These are phyloP conservation scores for Lentinula boryana DNA, from an alignment of 768 basidiomycete species.

Conservation along the genomic window DNA sequence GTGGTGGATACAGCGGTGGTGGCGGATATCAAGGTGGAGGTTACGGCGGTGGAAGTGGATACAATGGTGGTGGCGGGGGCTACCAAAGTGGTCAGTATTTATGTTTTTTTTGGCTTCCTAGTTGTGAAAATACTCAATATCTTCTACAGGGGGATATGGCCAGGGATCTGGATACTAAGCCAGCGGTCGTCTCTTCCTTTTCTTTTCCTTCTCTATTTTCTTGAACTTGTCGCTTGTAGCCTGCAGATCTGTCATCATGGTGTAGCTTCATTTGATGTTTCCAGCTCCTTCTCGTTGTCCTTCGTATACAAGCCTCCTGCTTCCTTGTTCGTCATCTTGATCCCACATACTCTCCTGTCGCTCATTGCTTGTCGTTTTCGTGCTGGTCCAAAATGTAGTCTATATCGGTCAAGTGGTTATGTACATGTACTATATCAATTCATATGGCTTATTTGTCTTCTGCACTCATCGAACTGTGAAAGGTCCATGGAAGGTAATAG, in stretches of 20 bases:
- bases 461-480: too few relatives aligned
- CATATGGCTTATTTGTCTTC: not conserved
- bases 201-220: not conserved
- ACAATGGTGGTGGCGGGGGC: slow-evolving; percentile 17
- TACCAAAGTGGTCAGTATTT: slow-evolving; percentile 21
- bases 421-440: not conserved
- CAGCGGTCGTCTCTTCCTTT: slow-evolving; percentile 11
- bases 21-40: slow-evolving; percentile 17
- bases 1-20: not conserved
- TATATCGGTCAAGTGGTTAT: slow-evolving; percentile 1
- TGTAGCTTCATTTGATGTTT: slow-evolving; percentile 7
- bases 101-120: not conserved
- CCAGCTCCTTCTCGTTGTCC: not conserved
- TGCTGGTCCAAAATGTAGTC: slow-evolving; percentile 3
- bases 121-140: not conserved
- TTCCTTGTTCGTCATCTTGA: slow-evolving; percentile 3
- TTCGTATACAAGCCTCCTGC: slow-evolving; percentile 3
- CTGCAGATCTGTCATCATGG: slow-evolving; percentile 2
- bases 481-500: too few relatives aligned
- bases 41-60: slow-evolving; percentile 16
- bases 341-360: slow-evolving; percentile 1
- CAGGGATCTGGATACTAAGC: slow-evolving; percentile 19
- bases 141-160: not conserved
- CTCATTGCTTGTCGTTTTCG: slow-evolving; percentile 5
- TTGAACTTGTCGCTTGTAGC: slow-evolving; percentile 4